Conservation (phyloP, 2,329 filamentous ascomycete species). For the Microcyclospora tardicrescens region DNA sequence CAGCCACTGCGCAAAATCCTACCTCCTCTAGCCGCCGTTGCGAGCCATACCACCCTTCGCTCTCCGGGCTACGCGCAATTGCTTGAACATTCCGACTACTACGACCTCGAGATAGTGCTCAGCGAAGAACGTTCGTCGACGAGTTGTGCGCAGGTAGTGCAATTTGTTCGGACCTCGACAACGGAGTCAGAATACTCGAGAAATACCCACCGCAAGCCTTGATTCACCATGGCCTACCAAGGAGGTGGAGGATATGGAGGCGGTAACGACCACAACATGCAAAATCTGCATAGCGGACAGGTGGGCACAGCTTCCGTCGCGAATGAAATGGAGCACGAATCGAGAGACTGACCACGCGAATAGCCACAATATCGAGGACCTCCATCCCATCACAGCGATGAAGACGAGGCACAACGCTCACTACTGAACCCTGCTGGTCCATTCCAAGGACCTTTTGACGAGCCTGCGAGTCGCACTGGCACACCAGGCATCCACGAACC, state of each 20-base stretch:
- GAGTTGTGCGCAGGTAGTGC: no score
- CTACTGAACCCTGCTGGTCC: conserved; percentile 36
- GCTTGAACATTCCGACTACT: no score
- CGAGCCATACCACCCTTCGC: no score
- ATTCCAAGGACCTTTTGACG: conserved; percentile 36
- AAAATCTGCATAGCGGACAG: conserved; percentile 12
- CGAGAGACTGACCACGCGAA: background rate
- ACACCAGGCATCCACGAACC: conserved; percentile 26
- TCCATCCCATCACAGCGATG: conserved; percentile 23
- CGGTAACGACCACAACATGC: conserved; percentile 14
- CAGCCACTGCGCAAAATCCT: no score
- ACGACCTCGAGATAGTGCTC: no score
- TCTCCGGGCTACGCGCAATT: no score
- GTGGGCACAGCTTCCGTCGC: conserved; percentile 5
- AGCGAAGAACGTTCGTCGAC: no score
- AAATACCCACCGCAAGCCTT: no score
- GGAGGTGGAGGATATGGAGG: conserved; percentile 16
- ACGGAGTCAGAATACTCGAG: no score
- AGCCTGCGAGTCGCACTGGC: conserved; percentile 23
- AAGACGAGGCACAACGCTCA: conserved; percentile 37
- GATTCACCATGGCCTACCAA: conserved; percentile 21
- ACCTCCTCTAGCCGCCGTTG: no score
- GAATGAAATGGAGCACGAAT: background rate
- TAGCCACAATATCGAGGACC: conserved; percentile 18
- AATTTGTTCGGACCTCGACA: background rate